Base-by-base conservation (phyloP, 2,329 filamentous ascomycete species). In the Aspergillus brunneoviolaceus region DNA sequence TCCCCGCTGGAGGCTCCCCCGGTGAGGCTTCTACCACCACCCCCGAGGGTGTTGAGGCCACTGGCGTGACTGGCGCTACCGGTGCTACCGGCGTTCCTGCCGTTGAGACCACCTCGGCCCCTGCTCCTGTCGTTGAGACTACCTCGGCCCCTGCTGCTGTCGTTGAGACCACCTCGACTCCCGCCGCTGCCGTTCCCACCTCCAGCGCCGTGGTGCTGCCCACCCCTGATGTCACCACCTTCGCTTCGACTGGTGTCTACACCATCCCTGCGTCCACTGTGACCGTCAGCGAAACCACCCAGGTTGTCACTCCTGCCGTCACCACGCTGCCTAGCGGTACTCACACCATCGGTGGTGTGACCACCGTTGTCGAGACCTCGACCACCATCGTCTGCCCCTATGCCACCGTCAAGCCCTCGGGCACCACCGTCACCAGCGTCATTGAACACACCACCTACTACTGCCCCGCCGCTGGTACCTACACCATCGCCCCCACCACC, bases 201-300 rank as follows among this genome's bases (percentile, higher is more conserved):
- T 66, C 68, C 50, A 56, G 51, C 49, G 66, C 72, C 56, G 60
- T 69, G 49, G 57, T 61, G 51, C 75, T 82, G 57, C 82, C 82
- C 53, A 84, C 81, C 47, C 77, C 79, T 48, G 73, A 74, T 54
- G 76, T 81, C 56, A 82, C 80, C 63, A 79, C 74, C 51, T 88
- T 82, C 82, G 79, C 85, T 57, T 87, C 86, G 50, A 85, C 89
- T 33, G 89, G 89, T 76, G 85, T 84, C 63, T 92, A 92, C 81
- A 91, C 89, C 67, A 86, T 91, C 82, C 87, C 87, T 67, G 88
- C 89, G 61, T 89, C 84, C 67, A 93, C 89, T 63, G 72, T 90
- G 65, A 88, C 85, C 62, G 78, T 92, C 66, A 87, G 82, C 63
- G 80, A 86, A 75, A 84, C 84, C 61, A 89, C 87, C 67, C 90